phyloP scores from a whole-genome alignment of 2,329 filamentous ascomycete genomes.

The Clonostachys byssicola region DNA sequence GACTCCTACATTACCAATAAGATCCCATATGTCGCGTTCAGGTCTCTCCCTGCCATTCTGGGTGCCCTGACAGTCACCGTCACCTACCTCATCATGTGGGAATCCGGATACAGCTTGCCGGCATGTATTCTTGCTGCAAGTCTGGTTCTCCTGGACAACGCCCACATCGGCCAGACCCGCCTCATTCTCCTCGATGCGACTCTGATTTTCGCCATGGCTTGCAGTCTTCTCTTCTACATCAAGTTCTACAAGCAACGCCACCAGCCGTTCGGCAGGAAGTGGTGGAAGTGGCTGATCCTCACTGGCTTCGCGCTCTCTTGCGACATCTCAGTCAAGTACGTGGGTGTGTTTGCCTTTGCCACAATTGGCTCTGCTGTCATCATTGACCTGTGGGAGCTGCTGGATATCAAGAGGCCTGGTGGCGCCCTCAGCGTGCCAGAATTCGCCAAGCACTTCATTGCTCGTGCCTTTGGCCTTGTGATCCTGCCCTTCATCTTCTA shows the following conservation, averaged over 20 bases:
- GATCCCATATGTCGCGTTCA: constrained; percentile 94
- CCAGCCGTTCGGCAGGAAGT: constrained; percentile 85
- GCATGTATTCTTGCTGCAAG: constrained; percentile 84
- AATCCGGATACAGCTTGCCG: constrained; percentile 94
- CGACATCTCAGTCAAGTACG: constrained; percentile 98
- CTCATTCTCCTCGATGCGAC: constrained; percentile 94
- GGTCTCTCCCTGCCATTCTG: constrained; percentile 85
- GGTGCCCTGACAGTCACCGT: constrained; percentile 92
- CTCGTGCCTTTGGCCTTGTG: constrained; percentile 81
- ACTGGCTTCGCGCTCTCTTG: constrained; percentile 94
- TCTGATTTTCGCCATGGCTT: constrained; percentile 91
- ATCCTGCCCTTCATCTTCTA: constrained; percentile 95
- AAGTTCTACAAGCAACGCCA: constrained; percentile 97
- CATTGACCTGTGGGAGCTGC: constrained; percentile 92
- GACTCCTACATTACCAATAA: constrained; percentile 97
- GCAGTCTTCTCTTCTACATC: constrained; percentile 90
- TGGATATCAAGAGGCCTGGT: constrained; percentile 81
- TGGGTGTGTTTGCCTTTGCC: constrained; percentile 93
- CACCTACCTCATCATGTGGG: constrained; percentile 98
- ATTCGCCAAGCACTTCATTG: constrained; percentile 86
- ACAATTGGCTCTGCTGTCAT: constrained; percentile 91
- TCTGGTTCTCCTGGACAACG: constrained; percentile 92
- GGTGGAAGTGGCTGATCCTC: constrained; percentile 99
- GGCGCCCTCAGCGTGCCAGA: constrained; percentile 75
- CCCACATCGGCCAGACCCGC: constrained; percentile 93